A percentile compares a stretch with the other conserved stretches of the same genome.
These are phyloP conservation scores for Trametes villosa DNA, from an alignment of 768 basidiomycete species.

Conservation along the genomic window DNA sequence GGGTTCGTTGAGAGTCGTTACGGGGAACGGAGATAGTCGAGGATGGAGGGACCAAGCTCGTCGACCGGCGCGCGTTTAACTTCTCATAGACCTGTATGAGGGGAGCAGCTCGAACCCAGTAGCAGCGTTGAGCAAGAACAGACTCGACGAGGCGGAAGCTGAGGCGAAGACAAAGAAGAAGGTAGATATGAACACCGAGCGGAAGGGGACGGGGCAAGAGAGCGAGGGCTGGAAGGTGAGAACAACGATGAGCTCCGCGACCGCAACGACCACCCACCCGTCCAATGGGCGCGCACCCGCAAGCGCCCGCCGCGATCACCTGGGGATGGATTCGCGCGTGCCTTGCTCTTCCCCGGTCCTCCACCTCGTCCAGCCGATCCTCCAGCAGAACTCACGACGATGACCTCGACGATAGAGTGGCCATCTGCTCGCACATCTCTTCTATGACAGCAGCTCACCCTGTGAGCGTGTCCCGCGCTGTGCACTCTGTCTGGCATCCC, in stretches of 20 bases:
- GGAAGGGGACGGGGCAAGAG: conserved; percentile 7
- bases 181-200: conserved; percentile 13
- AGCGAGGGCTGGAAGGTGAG: conserved; percentile 10
- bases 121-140: conserved; percentile 1
- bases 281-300: not conserved
- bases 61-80: conserved; percentile 22
- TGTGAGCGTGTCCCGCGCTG: not conserved
- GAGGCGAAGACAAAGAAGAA: conserved; percentile 4
- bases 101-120: conserved; percentile 11
- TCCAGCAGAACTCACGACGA: too few relatives aligned
- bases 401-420: too few relatives aligned
- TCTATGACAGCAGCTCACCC: not conserved
- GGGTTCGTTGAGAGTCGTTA: conserved; percentile 9
- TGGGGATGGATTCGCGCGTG: not conserved
- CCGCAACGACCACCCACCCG: conserved; percentile 11
- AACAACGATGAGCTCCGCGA: conserved; percentile 10
- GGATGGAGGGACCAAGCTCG: conserved; percentile 14
- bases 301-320: conserved; percentile 15
- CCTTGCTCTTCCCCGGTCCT: conserved; percentile 10
- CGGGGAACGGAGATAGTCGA: not conserved
- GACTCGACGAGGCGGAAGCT: not conserved
- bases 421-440: too few relatives aligned
- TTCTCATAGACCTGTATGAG: conserved; percentile 25
- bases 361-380: too few relatives aligned
- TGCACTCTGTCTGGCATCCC: not conserved